These are phyloP conservation scores for Epichloe bromicola DNA, from an alignment of 2,329 filamentous ascomycete genomes.

Conservation along the genomic window DNA sequence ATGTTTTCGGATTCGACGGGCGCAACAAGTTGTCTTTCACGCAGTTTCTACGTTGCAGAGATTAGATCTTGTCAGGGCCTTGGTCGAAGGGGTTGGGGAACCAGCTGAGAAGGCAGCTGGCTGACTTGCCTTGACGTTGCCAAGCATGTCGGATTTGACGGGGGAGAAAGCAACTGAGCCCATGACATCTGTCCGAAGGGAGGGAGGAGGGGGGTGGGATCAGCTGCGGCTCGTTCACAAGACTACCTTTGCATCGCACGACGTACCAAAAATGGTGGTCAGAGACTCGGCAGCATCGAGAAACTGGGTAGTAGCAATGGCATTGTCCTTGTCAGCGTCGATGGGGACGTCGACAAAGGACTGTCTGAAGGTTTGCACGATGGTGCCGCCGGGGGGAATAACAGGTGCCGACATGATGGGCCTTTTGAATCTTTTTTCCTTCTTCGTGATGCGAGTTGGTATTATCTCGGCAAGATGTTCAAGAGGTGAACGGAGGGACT, in stretches of 20 bases:
- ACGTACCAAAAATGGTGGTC: slow-evolving; percentile 69
- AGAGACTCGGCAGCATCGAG: slow-evolving; percentile 82
- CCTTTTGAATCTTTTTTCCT: not conserved
- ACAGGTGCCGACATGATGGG: slow-evolving; percentile 37
- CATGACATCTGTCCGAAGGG: slow-evolving; percentile 38
- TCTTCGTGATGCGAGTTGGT: too few species aligned
- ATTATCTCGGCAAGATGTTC: not conserved
- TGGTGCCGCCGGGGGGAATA: slow-evolving; percentile 61
- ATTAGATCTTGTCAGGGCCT: not conserved
- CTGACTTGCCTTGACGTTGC: slow-evolving; percentile 69
- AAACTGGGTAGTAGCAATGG: slow-evolving; percentile 73
- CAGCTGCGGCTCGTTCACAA: not conserved
- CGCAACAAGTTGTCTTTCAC: slow-evolving; percentile 65
- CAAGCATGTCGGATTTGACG: slow-evolving; percentile 82
- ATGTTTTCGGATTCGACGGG: slow-evolving; percentile 71
- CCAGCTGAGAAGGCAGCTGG: not conserved
- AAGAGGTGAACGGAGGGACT: not conserved
- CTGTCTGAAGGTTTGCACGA: slow-evolving; percentile 72
- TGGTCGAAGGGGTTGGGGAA: not conserved
- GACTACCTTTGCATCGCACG: not conserved
- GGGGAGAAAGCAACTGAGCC: slow-evolving; percentile 65
- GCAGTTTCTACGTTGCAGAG: slow-evolving; percentile 57
- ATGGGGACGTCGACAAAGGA: slow-evolving; percentile 77
- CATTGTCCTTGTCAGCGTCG: slow-evolving; percentile 59
- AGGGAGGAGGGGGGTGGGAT: not conserved